Conservation (phyloP, 805 yeast species). For the Candida qinlingensis region DNA sequence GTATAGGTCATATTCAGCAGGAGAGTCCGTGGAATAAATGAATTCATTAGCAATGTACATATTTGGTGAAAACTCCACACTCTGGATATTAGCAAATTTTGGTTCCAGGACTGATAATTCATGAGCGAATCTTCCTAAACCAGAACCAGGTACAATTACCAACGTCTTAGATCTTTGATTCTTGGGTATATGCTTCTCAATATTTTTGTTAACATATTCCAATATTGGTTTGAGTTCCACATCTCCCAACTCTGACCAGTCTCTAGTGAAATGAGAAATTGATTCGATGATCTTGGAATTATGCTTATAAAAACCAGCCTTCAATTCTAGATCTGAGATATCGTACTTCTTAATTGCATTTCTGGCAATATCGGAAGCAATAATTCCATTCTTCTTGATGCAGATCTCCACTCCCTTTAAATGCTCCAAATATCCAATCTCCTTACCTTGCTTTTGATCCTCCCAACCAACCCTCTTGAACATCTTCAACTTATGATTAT, state of each 20-base stretch:
- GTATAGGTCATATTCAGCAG: slow-evolving; percentile 20
- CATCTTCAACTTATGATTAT: slow-evolving; percentile 38
- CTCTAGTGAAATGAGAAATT: slow-evolving; percentile 71
- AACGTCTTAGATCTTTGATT: slow-evolving; percentile 34
- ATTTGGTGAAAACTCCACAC: slow-evolving; percentile 70
- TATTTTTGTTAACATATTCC: slow-evolving; percentile 42
- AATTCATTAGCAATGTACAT: slow-evolving; percentile 70
- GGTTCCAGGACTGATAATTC: slow-evolving; percentile 41
- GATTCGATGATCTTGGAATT: slow-evolving; percentile 56
- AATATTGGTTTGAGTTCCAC: slow-evolving; percentile 50
- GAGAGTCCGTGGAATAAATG: slow-evolving; percentile 33
- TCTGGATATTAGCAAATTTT: slow-evolving; percentile 47
- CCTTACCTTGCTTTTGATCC: slow-evolving; percentile 50
- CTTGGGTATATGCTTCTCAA: slow-evolving; percentile 28
- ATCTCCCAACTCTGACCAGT: slow-evolving; percentile 56
- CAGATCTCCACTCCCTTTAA: slow-evolving; percentile 43
- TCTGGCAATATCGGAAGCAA: slow-evolving; percentile 42
- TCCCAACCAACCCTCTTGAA: slow-evolving; percentile 45
- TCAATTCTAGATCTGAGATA: slow-evolving; percentile 40
- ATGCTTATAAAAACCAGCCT: slow-evolving; percentile 21
- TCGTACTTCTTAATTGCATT: slow-evolving; percentile 30
- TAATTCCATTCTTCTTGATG: slow-evolving; percentile 40
- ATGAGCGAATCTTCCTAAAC: slow-evolving; percentile 73
- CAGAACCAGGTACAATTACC: slow-evolving; percentile 82
- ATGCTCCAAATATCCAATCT: slow-evolving; percentile 50